These are phyloP conservation scores for Powellomyces hirtus DNA, from an alignment of 192 early-diverging fungal species.

Conservation along the genomic window DNA sequence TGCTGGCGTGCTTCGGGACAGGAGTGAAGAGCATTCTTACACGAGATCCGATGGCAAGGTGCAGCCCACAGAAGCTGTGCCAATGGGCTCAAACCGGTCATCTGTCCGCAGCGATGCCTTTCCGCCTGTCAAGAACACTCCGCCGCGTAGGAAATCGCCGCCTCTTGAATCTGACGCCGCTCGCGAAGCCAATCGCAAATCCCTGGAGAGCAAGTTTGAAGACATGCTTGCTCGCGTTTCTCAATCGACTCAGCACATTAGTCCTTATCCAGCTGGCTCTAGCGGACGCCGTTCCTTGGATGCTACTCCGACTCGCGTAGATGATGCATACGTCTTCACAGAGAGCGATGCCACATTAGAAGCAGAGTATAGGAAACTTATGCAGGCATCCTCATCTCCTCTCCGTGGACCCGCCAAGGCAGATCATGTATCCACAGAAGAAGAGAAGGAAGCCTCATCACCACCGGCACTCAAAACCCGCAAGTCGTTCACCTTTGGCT, in stretches of 20 bases:
- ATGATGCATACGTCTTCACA: neutral
- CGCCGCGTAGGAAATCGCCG: neutral
- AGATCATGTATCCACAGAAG: neutral
- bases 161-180: too few species aligned
- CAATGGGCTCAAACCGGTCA: neutral
- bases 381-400: neutral
- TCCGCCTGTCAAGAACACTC: neutral
- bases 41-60: neutral
- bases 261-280: slow-evolving; percentile 7
- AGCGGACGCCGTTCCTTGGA: neutral
- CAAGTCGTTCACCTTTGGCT: neutral
- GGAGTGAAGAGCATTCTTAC: neutral
- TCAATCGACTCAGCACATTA: neutral
- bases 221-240: neutral
- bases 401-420: neutral
- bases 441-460: neutral
- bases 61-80: neutral
- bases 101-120: too few species aligned
- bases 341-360: neutral
- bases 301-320: neutral
- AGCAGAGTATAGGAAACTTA: neutral
- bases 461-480: neutral
- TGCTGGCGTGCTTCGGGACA: neutral
- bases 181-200: neutral
- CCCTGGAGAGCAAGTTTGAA: slow-evolving; percentile 2